Conservation (phyloP, 495 filamentous ascomycete species). For the Platismatia glauca region DNA sequence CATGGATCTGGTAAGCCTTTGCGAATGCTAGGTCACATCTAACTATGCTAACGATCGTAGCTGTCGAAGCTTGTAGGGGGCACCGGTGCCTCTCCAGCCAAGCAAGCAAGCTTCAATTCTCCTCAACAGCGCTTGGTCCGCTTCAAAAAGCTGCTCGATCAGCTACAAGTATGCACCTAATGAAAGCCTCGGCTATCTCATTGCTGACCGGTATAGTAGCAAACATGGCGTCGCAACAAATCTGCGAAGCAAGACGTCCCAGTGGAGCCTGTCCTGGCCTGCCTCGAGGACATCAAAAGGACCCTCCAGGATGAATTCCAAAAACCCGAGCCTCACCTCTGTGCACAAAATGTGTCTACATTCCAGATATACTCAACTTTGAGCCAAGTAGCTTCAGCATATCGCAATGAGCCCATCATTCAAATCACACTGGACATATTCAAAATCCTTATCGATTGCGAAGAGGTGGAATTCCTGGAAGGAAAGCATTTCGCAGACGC, state of each 20-base stretch:
- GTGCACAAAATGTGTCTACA: constrained; percentile 70
- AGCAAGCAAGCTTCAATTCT: constrained; percentile 57
- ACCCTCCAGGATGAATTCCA: constrained; percentile 84
- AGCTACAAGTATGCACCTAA: constrained; percentile 54
- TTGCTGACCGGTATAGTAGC: constrained; percentile 38
- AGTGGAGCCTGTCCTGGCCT: constrained; percentile 41
- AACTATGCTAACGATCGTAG: constrained; percentile 33
- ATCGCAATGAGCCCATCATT: constrained; percentile 70
- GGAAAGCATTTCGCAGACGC: constrained; percentile 74
- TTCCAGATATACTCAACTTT: constrained; percentile 82
- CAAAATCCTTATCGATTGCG: constrained; percentile 83
- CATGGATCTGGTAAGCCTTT: constrained; percentile 36
- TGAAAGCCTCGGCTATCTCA: neutral
- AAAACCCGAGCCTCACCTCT: constrained; percentile 77
- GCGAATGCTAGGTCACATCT: neutral
- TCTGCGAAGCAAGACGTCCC: constrained; percentile 42
- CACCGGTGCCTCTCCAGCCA: constrained; percentile 52
- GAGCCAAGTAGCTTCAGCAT: constrained; percentile 71
- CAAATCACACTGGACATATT: constrained; percentile 76
- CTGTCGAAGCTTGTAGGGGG: constrained; percentile 88
- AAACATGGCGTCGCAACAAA: constrained; percentile 66
- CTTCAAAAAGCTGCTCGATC: constrained; percentile 82
- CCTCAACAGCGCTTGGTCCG: constrained; percentile 78
- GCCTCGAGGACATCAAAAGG: constrained; percentile 60
- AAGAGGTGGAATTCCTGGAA: constrained; percentile 87